Conservation (phyloP, 139 green algal genomes). For the Picochlorum sp. region DNA sequence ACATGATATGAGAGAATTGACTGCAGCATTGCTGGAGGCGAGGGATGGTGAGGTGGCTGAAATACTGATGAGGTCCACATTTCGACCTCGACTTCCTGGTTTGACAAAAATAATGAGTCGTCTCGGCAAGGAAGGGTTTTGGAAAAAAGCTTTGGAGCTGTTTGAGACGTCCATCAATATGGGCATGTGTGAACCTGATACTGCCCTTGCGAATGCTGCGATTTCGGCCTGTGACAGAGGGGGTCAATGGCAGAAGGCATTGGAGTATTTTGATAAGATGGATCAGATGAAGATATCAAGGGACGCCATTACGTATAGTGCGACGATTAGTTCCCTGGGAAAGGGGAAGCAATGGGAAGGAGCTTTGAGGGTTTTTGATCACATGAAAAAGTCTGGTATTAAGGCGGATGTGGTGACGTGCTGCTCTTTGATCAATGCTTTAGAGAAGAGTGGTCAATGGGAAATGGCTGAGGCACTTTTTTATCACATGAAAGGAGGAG, state of each 20-base stretch:
- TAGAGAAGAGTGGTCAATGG: conserved; percentile 84
- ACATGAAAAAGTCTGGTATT: conserved; percentile 49
- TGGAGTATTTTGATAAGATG: conserved; percentile 69
- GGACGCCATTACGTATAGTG: conserved; percentile 83
- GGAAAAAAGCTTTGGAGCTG: conserved; percentile 72
- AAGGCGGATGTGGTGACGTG: conserved; percentile 81
- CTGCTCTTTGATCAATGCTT: conserved; percentile 79
- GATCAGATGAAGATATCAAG: conserved; percentile 44
- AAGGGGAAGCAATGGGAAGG: conserved; percentile 75
- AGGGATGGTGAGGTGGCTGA: conserved; percentile 28
- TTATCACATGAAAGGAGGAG: conserved; percentile 28
- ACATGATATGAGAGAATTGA: conserved; percentile 34
- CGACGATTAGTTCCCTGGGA: conserved; percentile 69
- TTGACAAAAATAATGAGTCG: conserved; percentile 80
- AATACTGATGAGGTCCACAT: conserved; percentile 22
- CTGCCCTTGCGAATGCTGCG: conserved; percentile 80
- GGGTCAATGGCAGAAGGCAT: conserved; percentile 66
- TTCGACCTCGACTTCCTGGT: conserved; percentile 39
- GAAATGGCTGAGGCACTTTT: conserved; percentile 76
- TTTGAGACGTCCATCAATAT: conserved; percentile 61
- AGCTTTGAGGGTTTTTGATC: conserved; percentile 43
- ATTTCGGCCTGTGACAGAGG: conserved; percentile 85
- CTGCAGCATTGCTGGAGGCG: conserved; percentile 18
- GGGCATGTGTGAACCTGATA: conserved; percentile 61
- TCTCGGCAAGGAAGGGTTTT: conserved; percentile 76